Evolutionary conservation across 2,329 filamentous ascomycete genomes (phyloP), one percentile per base, ranked within the genome.

Genomic region (Laburnicola sp.): DNA sequence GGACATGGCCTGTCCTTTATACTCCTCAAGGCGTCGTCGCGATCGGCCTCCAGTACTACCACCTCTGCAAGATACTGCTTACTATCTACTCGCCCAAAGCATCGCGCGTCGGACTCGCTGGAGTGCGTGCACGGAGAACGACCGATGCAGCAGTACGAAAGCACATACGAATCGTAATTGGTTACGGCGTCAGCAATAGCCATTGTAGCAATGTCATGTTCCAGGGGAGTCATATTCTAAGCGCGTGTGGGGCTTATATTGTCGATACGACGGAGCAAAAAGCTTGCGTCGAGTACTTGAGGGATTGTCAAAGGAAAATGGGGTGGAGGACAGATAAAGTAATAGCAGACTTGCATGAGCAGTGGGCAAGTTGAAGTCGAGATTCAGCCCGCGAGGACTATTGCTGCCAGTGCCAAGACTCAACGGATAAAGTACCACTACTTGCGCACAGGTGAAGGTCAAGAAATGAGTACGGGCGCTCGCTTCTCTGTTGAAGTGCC

Each of bases 121-220:
- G 65, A 11, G 58, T 65, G 2, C 56, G 65, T 2, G 58, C 60
- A 4, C 59, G 65, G 1, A 65, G 62, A 41, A 51, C 57, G 2
- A 66, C 62, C 2, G 64, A 69, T 53, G 58, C 63, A 2, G 48
- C 53, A 30, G 62, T 66, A 48, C 56, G 63, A 7, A 64, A 62
- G 43, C 63, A 68, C 22, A 66, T 68, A 16, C 55, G 62, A 1
- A 63, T 67, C 23, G 59, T 62, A 8, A 69, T 68, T 26, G 65
- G 64, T 6, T 68, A 68, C 36, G 63, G 62, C 3, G 55, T 62
- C 4, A 65, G 62, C 32, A 69, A 69, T 35, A 52, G 51, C 9
- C 60, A 66, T 43, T 68, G 62, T 32, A 60, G 53, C 1, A 68
- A 69, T 48, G 62, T 64, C 6, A 65, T 66, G 61, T 69, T 69